Evolutionary conservation across 2,329 filamentous ascomycete species (phyloP).

Genomic region (Venturia nashicola): DNA sequence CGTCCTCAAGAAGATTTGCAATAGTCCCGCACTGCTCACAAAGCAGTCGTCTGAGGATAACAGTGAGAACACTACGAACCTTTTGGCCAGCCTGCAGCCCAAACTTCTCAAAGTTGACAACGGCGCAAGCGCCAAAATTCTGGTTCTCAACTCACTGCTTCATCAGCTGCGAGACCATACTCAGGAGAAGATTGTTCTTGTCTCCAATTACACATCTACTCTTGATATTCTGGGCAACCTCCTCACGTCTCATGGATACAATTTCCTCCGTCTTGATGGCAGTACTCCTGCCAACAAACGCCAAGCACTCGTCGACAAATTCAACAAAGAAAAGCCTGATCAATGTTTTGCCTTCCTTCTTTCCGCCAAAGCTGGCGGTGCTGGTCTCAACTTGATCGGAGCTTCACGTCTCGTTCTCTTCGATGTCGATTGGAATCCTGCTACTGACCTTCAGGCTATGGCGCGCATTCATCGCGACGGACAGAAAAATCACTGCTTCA

Average conservation of each 20-base stretch:
- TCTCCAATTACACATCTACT: constrained; percentile 67
- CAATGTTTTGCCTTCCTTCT: constrained; percentile 56
- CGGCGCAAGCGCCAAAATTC: constrained; percentile 51
- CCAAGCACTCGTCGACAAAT: constrained; percentile 56
- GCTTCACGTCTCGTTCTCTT: constrained; percentile 59
- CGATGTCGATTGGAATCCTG: constrained; percentile 67
- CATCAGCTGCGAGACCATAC: constrained; percentile 45
- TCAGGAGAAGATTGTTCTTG: constrained; percentile 58
- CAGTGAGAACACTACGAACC: constrained; percentile 30
- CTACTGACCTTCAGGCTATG: constrained; percentile 63
- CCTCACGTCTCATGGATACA: constrained; percentile 46
- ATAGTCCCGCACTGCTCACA: constrained; percentile 52
- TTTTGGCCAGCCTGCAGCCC: constrained; percentile 41
- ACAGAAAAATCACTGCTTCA: constrained; percentile 54
- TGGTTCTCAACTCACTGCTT: constrained; percentile 53
- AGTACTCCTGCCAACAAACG: constrained; percentile 51
- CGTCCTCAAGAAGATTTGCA: constrained; percentile 62
- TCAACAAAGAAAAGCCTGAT: constrained; percentile 48
- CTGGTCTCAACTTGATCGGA: constrained; percentile 58
- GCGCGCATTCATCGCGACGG: constrained; percentile 62
- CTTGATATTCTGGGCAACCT: constrained; percentile 54
- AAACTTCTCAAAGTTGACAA: constrained; percentile 41
- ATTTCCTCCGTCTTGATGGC: constrained; percentile 57
- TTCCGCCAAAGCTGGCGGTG: constrained; percentile 59
- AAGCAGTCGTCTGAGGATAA: constrained; percentile 34